Evolutionary conservation across 805 yeast genomes (phyloP), one percentile per base, ranked within the genome.

Genomic region (Kodamaea neixiangensis): DNA sequence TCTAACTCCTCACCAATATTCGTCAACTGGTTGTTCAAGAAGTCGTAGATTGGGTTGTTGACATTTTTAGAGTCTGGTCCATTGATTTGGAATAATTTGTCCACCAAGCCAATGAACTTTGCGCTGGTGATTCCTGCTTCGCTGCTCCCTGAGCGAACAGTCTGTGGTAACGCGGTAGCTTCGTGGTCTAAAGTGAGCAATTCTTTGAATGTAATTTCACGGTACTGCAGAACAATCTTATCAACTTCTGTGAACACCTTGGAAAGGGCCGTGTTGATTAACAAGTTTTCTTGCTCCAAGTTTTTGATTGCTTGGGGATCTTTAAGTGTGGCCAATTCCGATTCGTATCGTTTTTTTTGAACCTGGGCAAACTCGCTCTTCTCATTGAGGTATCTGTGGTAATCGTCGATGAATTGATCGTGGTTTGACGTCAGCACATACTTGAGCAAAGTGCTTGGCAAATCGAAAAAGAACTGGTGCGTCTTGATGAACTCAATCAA

Each of bases 101-200:
- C 76, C 11, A 74, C 76, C 44, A 74, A 62, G 1, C 68, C 62
- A 13, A 72, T 63, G 55, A 74, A 73, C 48, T 66, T 70, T 19
- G 67, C 60, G 50, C 64, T 68, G 10, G 56, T 46, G 43, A 49
- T 25, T 14, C 42, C 44, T 9, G 52, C 41, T 3, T 46, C 46
- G 6, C 46, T 43, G 10, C 40, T 21, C 4, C 46, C 51, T 7
- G 53, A 34, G 10, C 48, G 54, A 33, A 40, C 41, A 20, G 52
- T 42, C 11, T 47, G 49, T 11, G 48, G 47, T 14, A 39, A 34
- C 40, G 50, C 49, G 44, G 65, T 56, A 2, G 59, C 66, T 31
- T 71, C 75, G 50, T 67, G 68, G 47, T 74, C 78, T 49, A 73
- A 59, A 1, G 72, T 59, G n/a, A 74, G 58, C 18, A 74, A 58